Conservation (phyloP, 352 stramenopile genomes). For the Phytophthora pini region DNA sequence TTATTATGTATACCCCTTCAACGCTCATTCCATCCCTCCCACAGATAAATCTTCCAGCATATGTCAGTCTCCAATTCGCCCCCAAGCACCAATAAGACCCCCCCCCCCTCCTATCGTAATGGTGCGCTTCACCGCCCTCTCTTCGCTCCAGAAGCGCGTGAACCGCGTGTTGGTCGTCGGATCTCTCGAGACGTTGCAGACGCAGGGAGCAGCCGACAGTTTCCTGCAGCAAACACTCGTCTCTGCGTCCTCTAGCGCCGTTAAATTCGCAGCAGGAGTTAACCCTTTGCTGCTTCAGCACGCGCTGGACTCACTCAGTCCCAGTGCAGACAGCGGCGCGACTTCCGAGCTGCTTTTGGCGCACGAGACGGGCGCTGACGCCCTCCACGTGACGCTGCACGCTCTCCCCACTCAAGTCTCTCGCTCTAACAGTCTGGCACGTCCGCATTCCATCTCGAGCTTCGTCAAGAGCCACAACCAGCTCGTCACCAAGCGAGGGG, state of each 20-base stretch:
- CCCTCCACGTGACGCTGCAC: conserved; percentile 58
- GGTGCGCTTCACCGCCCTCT: conserved; percentile 44
- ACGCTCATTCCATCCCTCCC: neutral
- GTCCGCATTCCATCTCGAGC: conserved; percentile 75
- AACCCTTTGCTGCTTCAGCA: conserved; percentile 63
- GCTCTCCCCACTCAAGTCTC: conserved; percentile 68
- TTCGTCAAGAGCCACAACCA: conserved; percentile 66
- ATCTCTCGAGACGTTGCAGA: conserved; percentile 50
- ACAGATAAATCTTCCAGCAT: conserved; percentile 1
- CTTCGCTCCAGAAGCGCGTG: conserved; percentile 36
- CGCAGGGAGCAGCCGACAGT: conserved; percentile 31
- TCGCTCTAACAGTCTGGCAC: conserved; percentile 72
- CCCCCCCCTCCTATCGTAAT: conserved; percentile 17
- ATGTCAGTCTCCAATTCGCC: neutral
- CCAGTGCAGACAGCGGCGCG: conserved; percentile 50
- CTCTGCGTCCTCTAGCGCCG: conserved; percentile 22
- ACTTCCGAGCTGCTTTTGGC: conserved; percentile 56
- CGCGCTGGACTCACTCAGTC: conserved; percentile 48
- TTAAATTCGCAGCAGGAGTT: conserved; percentile 35
- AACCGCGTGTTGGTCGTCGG: conserved; percentile 66
- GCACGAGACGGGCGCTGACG: conserved; percentile 31
- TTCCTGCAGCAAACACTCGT: conserved; percentile 54
- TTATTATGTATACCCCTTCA: neutral
- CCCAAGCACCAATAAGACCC: neutral
- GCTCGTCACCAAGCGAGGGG: conserved; percentile 31